These are phyloP conservation scores for Zarea fungicola DNA, from an alignment of 2,329 filamentous ascomycete species.

Conservation along the genomic window DNA sequence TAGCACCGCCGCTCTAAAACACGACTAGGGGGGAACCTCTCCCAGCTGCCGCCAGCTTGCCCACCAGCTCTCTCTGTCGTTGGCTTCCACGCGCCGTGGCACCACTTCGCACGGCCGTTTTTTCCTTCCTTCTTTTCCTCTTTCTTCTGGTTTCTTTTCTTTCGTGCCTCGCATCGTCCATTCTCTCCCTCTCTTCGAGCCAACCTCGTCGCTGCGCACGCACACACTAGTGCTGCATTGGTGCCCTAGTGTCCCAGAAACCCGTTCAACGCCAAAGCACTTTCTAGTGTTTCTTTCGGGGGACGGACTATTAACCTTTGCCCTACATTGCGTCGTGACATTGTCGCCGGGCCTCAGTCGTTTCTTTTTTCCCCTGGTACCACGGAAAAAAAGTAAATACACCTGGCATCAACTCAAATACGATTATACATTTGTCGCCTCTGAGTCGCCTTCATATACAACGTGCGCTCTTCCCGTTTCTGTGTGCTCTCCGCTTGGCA, in stretches of 20 bases:
- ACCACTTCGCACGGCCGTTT: slow-evolving; percentile 3
- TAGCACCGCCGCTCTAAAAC: too few species aligned
- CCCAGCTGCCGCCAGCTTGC: not conserved
- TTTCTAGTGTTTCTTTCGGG: too few species aligned
- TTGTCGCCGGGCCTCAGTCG: not conserved
- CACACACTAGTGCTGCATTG: too few species aligned
- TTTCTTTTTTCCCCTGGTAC: slow-evolving; percentile 1
- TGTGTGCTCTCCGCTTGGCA: not conserved
- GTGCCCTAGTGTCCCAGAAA: too few species aligned
- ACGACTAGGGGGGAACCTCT: slow-evolving; percentile 1
- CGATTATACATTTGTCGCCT: not conserved
- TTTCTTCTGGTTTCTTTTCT: not conserved
- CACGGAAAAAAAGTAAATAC: too few species aligned
- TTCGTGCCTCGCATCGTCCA: not conserved
- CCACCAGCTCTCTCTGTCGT: not conserved
- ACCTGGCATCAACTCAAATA: not conserved
- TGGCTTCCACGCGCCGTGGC: too few species aligned
- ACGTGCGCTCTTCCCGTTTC: not conserved
- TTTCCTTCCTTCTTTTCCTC: not conserved
- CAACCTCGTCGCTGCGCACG: too few species aligned
- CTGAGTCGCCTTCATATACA: not conserved
- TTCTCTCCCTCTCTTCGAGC: not conserved
- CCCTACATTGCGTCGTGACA: not conserved
- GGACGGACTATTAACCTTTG: too few species aligned
- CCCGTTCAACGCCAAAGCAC: too few species aligned